These are phyloP conservation scores for Coprinopsis sp. DNA, from an alignment of 768 basidiomycete species.

Conservation along the genomic window DNA sequence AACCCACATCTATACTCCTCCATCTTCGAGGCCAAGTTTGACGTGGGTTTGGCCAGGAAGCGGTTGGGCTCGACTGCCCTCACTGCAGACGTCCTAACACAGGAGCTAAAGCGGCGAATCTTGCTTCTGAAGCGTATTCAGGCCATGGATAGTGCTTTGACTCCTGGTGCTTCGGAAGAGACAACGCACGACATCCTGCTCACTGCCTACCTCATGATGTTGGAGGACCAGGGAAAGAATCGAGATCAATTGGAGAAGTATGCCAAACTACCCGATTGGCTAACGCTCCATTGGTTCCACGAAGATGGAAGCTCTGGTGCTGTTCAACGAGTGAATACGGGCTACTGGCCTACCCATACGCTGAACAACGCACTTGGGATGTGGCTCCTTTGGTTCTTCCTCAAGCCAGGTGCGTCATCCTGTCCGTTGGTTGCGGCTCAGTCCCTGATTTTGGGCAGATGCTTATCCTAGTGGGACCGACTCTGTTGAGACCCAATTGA, in stretches of 20 bases:
- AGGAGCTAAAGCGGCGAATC: conserved; percentile 65
- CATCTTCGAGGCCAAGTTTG: conserved; percentile 68
- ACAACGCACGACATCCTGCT: conserved; percentile 46
- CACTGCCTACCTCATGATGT: conserved; percentile 69
- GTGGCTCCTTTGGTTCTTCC: conserved; percentile 77
- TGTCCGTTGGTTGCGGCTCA: not conserved
- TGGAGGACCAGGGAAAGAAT: conserved; percentile 79
- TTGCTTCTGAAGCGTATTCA: conserved; percentile 53
- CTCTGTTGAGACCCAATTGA: conserved; percentile 40
- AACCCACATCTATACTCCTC: conserved; percentile 72
- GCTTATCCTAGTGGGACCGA: conserved; percentile 39
- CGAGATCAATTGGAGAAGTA: conserved; percentile 66
- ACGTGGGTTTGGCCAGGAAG: conserved; percentile 43
- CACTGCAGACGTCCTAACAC: conserved; percentile 43
- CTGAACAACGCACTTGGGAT: conserved; percentile 56
- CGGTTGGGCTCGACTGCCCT: conserved; percentile 42
- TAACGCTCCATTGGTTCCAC: conserved; percentile 65
- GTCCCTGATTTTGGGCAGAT: conserved; percentile 29
- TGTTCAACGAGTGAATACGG: conserved; percentile 32
- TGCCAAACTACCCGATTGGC: conserved; percentile 58
- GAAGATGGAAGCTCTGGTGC: conserved; percentile 52
- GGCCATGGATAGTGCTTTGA: conserved; percentile 31
- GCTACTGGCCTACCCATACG: conserved; percentile 55
- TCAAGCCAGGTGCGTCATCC: conserved; percentile 49
- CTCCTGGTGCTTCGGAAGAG: not conserved